Evolutionary conservation across 108 stramenopile genomes (phyloP).

Genomic region (Fragilariopsis cylindrus): DNA sequence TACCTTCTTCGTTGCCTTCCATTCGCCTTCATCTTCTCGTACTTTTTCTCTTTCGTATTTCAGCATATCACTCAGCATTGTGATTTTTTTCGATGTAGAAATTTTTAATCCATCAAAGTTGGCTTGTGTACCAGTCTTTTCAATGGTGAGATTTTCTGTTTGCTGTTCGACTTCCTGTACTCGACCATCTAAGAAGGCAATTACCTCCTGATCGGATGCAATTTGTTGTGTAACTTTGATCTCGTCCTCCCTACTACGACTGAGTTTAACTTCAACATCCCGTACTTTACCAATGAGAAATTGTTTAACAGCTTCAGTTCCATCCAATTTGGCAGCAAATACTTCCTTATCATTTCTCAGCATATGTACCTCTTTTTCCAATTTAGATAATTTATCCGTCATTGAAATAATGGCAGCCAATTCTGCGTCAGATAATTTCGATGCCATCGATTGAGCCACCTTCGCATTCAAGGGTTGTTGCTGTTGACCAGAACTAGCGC

Average conservation of each 20-base stretch:
- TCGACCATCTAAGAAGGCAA: constrained; percentile 83
- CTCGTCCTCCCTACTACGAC: constrained; percentile 52
- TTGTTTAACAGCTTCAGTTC: constrained; percentile 77
- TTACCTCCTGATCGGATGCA: constrained; percentile 86
- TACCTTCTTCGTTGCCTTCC: constrained; percentile 80
- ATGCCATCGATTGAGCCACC: constrained; percentile 79
- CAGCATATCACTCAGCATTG: constrained; percentile 76
- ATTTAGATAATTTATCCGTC: constrained; percentile 65
- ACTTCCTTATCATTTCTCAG: constrained; percentile 63
- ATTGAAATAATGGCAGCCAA: constrained; percentile 83
- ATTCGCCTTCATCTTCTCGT: constrained; percentile 66
- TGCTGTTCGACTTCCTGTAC: constrained; percentile 73
- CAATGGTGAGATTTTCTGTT: constrained; percentile 39
- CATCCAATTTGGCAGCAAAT: constrained; percentile 65
- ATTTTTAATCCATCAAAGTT: constrained; percentile 38
- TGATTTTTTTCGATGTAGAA: constrained; percentile 61
- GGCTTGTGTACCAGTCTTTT: constrained; percentile 43
- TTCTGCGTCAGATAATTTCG: constrained; percentile 79
- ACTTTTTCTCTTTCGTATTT: constrained; percentile 77
- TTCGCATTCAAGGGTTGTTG: constrained; percentile 53
- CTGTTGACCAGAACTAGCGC: constrained; percentile 21
- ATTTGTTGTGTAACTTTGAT: constrained; percentile 64
- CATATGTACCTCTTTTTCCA: constrained; percentile 52
- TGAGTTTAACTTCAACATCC: constrained; percentile 61
- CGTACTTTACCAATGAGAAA: constrained; percentile 73